Evolutionary conservation across 139 green algal genomes (phyloP).

Genomic region (Astrephomene gubernaculifera): DNA sequence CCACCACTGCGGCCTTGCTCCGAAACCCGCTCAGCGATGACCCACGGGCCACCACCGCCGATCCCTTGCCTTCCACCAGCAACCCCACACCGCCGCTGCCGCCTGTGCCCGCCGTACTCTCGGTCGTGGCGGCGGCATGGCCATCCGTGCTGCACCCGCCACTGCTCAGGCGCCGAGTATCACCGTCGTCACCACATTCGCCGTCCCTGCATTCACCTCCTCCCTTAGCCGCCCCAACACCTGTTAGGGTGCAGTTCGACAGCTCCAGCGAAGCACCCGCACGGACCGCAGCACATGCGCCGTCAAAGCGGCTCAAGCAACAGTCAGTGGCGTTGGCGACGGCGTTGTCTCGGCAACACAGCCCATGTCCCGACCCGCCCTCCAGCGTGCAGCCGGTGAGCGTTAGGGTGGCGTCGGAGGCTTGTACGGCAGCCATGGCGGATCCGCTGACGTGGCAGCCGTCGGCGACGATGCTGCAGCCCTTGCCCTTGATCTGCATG

Average conservation of each 20-base stretch:
- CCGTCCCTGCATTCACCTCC: neutral
- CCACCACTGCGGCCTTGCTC: neutral
- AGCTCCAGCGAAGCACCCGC: slow-evolving; percentile 14
- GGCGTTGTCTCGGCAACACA: slow-evolving; percentile 22
- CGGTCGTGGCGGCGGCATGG: neutral
- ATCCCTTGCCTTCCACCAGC: slow-evolving; percentile 36
- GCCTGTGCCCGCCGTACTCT: neutral
- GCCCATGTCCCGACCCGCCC: neutral
- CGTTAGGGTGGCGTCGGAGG: neutral
- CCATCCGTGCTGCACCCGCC: neutral
- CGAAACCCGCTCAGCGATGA: neutral
- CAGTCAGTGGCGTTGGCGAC: neutral
- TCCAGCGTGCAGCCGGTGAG: slow-evolving; percentile 3
- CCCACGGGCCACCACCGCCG: slow-evolving; percentile 1
- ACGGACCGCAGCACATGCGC: neutral
- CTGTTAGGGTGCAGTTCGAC: neutral
- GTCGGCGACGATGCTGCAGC: neutral
- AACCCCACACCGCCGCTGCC: neutral
- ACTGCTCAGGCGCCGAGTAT: neutral
- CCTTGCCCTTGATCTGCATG: slow-evolving; percentile 43
- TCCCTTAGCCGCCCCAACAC: neutral
- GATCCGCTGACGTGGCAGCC: neutral
- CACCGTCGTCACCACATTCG: neutral
- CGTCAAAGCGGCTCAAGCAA: neutral
- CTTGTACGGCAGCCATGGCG: neutral